Evolutionary conservation across 176 grass and related monocot genomes (phyloP).

Genomic region (Elaeis guineensis): DNA sequence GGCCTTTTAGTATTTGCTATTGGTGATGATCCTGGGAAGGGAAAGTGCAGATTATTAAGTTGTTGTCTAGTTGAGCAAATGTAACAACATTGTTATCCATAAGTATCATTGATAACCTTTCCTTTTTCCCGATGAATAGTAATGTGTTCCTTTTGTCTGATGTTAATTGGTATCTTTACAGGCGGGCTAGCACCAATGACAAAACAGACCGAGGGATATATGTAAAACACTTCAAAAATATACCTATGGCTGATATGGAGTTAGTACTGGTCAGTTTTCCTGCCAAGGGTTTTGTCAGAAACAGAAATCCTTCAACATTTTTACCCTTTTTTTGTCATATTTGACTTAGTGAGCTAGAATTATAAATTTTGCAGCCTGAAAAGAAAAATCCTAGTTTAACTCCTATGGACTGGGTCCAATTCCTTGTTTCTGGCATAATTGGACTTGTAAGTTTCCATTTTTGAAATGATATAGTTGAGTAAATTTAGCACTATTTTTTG

Average conservation of each 20-base stretch:
- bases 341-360: background rate
- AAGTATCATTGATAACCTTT: no score
- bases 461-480: slow-evolving; percentile 8
- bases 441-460: slow-evolving; percentile 72
- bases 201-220: slow-evolving; percentile 67
- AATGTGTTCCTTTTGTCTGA: background rate
- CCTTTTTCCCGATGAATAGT: no score
- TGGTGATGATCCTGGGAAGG: no score
- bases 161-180: slow-evolving; percentile 32
- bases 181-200: slow-evolving; percentile 48
- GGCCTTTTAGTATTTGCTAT: no score
- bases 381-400: slow-evolving; percentile 98
- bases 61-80: no score
- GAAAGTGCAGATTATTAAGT: no score
- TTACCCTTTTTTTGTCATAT: slow-evolving; percentile 3
- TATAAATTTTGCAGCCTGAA: slow-evolving; percentile 56
- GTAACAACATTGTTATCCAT: no score
- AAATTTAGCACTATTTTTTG: slow-evolving; percentile 3
- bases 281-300: background rate
- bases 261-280: slow-evolving; percentile 70
- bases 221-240: slow-evolving; percentile 98
- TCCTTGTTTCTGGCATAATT: slow-evolving; percentile 89
- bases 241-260: slow-evolving; percentile 99
- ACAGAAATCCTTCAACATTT: slow-evolving; percentile 4
- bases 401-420: slow-evolving; percentile 96